Conservation (phyloP, 140 eudicot genomes). For the Oenanthe javanica region DNA sequence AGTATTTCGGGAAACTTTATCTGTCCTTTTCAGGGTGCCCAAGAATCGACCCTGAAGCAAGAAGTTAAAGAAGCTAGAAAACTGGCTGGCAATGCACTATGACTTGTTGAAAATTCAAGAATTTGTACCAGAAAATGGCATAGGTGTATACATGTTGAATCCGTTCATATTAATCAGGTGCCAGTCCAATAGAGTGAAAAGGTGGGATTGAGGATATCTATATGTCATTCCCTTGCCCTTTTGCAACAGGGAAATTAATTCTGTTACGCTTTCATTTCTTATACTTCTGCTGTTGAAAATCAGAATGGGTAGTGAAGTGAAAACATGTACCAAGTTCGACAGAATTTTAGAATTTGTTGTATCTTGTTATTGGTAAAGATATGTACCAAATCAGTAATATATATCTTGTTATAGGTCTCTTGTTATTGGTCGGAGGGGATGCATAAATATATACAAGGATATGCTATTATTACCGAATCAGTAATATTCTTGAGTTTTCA, state of each 20-base stretch:
- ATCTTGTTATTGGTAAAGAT: background rate
- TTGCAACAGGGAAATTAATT: slow-evolving; percentile 4
- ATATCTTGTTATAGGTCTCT: background rate
- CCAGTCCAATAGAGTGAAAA: background rate
- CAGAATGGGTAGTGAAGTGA: background rate
- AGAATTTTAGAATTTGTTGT: background rate
- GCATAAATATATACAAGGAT: background rate
- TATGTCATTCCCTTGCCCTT: background rate
- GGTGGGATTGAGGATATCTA: background rate
- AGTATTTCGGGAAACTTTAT: background rate
- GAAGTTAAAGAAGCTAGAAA: slow-evolving; percentile 19
- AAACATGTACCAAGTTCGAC: background rate
- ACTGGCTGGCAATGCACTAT: slow-evolving; percentile 26
- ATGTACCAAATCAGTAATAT: background rate
- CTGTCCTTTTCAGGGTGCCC: slow-evolving; percentile 29
- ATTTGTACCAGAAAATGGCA: slow-evolving; percentile 13
- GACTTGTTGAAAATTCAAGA: slow-evolving; percentile 20
- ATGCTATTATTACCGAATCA: background rate
- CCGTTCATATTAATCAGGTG: background rate
- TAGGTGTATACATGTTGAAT: slow-evolving; percentile 5
- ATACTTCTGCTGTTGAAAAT: background rate
- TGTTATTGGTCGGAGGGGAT: background rate
- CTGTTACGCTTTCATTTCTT: slow-evolving; percentile 6
- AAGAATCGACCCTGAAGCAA: slow-evolving; percentile 27
- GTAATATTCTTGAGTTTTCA: background rate